Percentiles rank a stretch among this genome's conserved stretches.
Conservation (phyloP, 495 filamentous ascomycete genomes). For the Bacidia gigantensis region DNA sequence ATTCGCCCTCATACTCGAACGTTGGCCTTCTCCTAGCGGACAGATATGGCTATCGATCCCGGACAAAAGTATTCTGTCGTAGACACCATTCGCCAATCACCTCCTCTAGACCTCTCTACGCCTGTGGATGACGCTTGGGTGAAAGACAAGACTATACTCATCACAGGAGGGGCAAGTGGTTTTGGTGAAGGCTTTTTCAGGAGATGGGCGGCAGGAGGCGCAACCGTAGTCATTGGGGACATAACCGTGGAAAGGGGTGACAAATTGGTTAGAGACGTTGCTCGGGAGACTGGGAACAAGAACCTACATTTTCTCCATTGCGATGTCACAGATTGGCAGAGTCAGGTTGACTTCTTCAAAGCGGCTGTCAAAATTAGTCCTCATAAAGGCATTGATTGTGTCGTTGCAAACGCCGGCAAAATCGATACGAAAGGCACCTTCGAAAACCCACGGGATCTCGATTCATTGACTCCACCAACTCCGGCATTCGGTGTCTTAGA, state of each 20-base stretch:
- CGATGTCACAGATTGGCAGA: constrained; percentile 45
- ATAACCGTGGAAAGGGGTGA: constrained; percentile 27
- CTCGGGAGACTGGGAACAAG: constrained; percentile 23
- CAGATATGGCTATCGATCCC: neutral
- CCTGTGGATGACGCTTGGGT: constrained; percentile 14
- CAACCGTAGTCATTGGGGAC: constrained; percentile 36
- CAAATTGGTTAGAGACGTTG: constrained; percentile 21
- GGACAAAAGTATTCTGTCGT: constrained; percentile 6
- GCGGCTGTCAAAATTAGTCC: constrained; percentile 37
- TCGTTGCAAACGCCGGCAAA: constrained; percentile 54
- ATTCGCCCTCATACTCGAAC: too few relatives aligned
- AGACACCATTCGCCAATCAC: constrained; percentile 15
- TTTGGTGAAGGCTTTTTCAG: constrained; percentile 31
- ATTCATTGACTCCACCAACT: constrained; percentile 31
- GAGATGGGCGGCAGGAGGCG: constrained; percentile 31
- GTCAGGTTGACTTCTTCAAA: constrained; percentile 48
- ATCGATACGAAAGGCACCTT: constrained; percentile 18
- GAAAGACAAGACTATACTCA: constrained; percentile 32
- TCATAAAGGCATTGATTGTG: constrained; percentile 40
- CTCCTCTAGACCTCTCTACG: constrained; percentile 9
- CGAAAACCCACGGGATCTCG: constrained; percentile 16
- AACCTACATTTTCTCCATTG: constrained; percentile 39
- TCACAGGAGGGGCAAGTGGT: constrained; percentile 38
- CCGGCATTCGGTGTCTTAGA: constrained; percentile 41
- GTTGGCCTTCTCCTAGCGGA: too few relatives aligned